These are phyloP conservation scores for Casuarina equisetifolia DNA, from an alignment of 306 rosid genomes.

Conservation along the genomic window DNA sequence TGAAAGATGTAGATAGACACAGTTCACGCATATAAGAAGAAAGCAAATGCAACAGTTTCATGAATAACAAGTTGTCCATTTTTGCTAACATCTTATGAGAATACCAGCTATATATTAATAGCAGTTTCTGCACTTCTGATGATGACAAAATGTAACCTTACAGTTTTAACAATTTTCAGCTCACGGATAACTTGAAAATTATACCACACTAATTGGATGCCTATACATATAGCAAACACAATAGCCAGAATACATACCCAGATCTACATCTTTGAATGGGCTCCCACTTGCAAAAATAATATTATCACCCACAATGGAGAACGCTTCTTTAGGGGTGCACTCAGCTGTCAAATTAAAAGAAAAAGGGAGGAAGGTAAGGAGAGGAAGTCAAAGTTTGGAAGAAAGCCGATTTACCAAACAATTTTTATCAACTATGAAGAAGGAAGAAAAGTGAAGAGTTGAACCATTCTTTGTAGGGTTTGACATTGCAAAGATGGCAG, in stretches of 20 bases:
- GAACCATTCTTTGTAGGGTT: constrained; percentile 97
- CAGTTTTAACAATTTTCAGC: background rate
- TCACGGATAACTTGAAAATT: background rate
- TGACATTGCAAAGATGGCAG: constrained; percentile 99
- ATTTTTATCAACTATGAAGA: background rate
- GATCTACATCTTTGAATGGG: constrained; percentile 86
- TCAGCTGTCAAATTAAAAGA: constrained; percentile 64
- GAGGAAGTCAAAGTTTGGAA: constrained; percentile 10
- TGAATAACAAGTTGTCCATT: background rate
- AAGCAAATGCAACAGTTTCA: background rate
- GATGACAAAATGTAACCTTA: background rate
- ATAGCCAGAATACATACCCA: constrained; percentile 54
- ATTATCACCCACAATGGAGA: constrained; percentile 84
- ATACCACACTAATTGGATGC: constrained; percentile 4
- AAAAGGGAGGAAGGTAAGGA: constrained; percentile 11
- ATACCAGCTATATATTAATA: background rate
- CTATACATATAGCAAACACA: background rate
- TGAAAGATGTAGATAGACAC: background rate
- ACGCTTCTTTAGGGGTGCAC: constrained; percentile 96
- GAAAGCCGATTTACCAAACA: constrained; percentile 13
- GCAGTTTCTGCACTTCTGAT: background rate
- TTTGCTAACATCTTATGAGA: background rate
- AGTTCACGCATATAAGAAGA: background rate
- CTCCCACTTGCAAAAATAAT: constrained; percentile 98
- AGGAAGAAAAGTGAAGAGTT: background rate